Evolutionary conservation across 2,329 filamentous ascomycete genomes (phyloP), one percentile per base, ranked within the genome.

Genomic region (Fonsecaea multimorphosa): DNA sequence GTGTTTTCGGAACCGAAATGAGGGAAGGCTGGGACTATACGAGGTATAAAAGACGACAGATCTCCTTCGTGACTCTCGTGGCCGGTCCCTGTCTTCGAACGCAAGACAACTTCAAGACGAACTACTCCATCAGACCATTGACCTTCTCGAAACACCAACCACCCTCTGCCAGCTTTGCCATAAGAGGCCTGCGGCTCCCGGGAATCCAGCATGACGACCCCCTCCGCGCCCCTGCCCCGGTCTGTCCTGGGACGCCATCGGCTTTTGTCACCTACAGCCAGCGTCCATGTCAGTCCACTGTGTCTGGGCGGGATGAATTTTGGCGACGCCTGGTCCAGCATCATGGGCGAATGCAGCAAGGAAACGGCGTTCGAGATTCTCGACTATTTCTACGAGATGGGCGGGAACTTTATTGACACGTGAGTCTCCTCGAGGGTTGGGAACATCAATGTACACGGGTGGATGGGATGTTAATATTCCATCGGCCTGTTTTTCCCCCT

Each of bases 271-370:
- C 81, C 83, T 6, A 79, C 78, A 0, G 84, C 83, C 0, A 82
- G 80, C 19, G 78, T 86, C 14, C 80, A 82, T 54, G 84, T 86
- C 16, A 83, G 80, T 27, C 84, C 84, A 36, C 73, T 86, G 72
- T 85, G 83, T 61, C 76, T 86, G 1, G 84, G 83, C 24, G 78
- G 79, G 0, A 85, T 85, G 83, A 85, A 82, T 72, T 84, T 86
- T 69, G 84, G 84, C 16, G 78, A 83, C 38, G 78, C 80, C 4
- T 85, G 83, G 83, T 73, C 74, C 36, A 56, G 46, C 38, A 51
- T 59, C 34, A 51, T 67, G 52, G 66, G 67, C 34, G 77, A 80
- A 63, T 80, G 78, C 61, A 76, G 74, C 63, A 83, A 83, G 68
- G 76, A 82, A 36, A 78, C 76, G 0, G 72, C 78, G 0, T 84